Percentiles rank a stretch among this genome's conserved stretches.
phyloP scores from a whole-genome alignment of 352 stramenopile species.

The Pilasporangium apinafurcum region DNA sequence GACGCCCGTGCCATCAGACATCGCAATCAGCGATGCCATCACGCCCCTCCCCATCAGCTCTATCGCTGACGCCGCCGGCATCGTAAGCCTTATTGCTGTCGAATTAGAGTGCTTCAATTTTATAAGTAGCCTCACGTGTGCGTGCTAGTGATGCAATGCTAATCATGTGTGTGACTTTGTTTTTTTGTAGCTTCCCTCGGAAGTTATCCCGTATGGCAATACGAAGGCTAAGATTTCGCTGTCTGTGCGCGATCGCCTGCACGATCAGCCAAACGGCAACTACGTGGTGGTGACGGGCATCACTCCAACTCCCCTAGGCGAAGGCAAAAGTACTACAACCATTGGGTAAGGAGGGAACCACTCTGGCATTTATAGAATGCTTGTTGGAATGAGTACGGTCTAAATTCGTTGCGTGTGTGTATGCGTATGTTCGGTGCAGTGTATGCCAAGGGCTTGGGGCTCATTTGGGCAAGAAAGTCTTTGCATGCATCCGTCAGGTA shows the following conservation, averaged over 20 bases:
- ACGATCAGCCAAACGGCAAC: slow-evolving; percentile 88
- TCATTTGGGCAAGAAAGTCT: slow-evolving; percentile 90
- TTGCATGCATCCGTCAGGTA: slow-evolving; percentile 96
- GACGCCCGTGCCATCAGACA: slow-evolving; percentile 71
- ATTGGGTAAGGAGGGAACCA: slow-evolving; percentile 84
- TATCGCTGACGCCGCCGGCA: slow-evolving; percentile 53
- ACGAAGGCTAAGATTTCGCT: slow-evolving; percentile 93
- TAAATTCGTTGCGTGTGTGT: no score
- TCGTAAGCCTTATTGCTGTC: slow-evolving; percentile 28
- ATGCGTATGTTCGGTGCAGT: no score
- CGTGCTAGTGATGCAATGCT: background rate
- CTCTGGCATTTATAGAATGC: no score
- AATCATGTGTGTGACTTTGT: slow-evolving; percentile 6
- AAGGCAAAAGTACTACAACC: slow-evolving; percentile 99
- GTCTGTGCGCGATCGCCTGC: slow-evolving; percentile 83
- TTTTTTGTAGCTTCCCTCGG: slow-evolving; percentile 44
- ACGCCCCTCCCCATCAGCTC: slow-evolving; percentile 58
- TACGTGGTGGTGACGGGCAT: slow-evolving; percentile 98
- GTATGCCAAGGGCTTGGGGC: slow-evolving; percentile 93
- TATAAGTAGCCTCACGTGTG: no score
- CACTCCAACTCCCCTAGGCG: slow-evolving; percentile 96
- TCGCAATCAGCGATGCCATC: slow-evolving; percentile 76
- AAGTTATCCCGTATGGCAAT: slow-evolving; percentile 87
- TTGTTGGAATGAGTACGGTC: no score
- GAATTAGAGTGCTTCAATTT: no score